Evolutionary conservation across 208 protist genomes (phyloP), one percentile per base, ranked within the genome.

Genomic region (Wallacemonas collosoma): DNA sequence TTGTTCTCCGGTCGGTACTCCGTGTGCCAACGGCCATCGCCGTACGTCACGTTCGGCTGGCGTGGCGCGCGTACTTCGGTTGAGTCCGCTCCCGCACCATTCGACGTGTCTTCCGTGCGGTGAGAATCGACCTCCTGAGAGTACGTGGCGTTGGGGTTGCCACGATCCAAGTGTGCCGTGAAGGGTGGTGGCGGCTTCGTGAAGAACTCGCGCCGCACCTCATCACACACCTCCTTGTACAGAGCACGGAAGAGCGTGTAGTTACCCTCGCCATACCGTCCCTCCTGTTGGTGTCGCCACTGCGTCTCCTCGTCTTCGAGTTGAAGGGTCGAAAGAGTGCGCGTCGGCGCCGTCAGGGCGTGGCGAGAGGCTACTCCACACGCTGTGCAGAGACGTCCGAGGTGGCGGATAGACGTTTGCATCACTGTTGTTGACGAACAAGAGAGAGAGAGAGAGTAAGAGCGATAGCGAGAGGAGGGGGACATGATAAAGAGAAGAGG

Each of bases 211-310:
- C 81, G 75, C 2, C 87, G 84, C 47, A 93, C 82, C 65, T 96
- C 88, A 66, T 96, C 91, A 58, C 87, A 86, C 38, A 96, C 61
- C 65, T 93, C 86, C 65, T 90, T 89, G 77, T 96, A 96, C 11
- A 96, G 76, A 6, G 88, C 72, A 3, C 91, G 81, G 65, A 93
- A 94, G 12, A 96, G 81, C 43, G 86, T 76, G 76, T 91, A 89
- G 68, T 79, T 86, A 48, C 91, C 87, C 12, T 76, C 43, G 51
- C 88, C 88, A 79, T 96, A 94, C 70, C 84, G 84, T 47, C 43
- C 73, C 53, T 73, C 67, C 82, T 91, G 88, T 4, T 51, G 56
- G 3, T 54, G 77, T 5, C 15, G n/a, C 87, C 85, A 89, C 45
- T 40, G 36, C 44, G 68, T 67, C 55, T 80, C 81, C 57, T 81